Base-by-base conservation (phyloP, 441 rosid genomes). In the Brassica hybrid region DNA sequence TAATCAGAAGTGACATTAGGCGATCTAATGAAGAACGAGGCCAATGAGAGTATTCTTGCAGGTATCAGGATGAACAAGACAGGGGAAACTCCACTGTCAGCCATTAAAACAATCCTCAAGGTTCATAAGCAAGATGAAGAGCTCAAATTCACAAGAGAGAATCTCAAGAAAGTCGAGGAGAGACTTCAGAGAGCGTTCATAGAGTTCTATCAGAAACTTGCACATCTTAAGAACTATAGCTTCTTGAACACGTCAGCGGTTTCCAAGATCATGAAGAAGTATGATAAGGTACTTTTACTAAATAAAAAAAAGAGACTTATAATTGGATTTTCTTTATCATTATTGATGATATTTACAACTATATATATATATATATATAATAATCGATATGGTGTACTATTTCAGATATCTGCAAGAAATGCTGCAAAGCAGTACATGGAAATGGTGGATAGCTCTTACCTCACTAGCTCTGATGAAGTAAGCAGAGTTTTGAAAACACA, bases 391-490 rank as follows among this genome's bases (percentile, higher is more conserved):
- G 63, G 2, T 25, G 41, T 54, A 30, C 6, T 5, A 5, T 75
- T 56, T 23, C 82, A 86, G 94, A 77, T 83, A 43, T 70, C 88
- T 3, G 76, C 76, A 50, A 79, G 90, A 76, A 81, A 76, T 70
- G 85, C 82, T 77, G 76, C 84, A 17, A 83, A 68, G 69, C 19
- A 63, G 27, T 88, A 82, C 72, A 77, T 85, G 87, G 85, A 69
- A 38, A 80, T 80, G 83, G 88, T 90, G 81, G 94, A 90, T 70
- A 76, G 71, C 64, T 90, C 92, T 32, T 75, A 77, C 78, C 75
- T 86, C 43, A 89, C 85, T 21, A 81, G 81, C 83, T 87, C 88
- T 48, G 86, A 86, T 56, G 91, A 88, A 62, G 90, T 87, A 73
- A 80, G 80, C 57, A 72, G 6, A n/a, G 3, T 4, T 38, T n/a